phyloP scores from a whole-genome alignment of 805 yeast genomes.

The Isabelozyma heimii region DNA sequence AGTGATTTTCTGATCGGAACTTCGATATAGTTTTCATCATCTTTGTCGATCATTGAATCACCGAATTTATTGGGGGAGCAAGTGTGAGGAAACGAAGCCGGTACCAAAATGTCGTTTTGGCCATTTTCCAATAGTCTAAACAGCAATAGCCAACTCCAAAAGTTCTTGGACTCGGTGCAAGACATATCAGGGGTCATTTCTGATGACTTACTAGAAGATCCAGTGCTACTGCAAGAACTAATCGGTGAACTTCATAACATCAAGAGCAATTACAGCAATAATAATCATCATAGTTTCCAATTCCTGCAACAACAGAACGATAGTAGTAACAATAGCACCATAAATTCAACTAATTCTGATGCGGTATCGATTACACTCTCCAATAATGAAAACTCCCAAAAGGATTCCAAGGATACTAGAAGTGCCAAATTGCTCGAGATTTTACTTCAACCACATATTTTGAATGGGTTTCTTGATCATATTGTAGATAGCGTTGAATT shows the following conservation, averaged over 20 bases:
- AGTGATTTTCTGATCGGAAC: background rate
- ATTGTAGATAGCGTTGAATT: slow-evolving; percentile 52
- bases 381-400: slow-evolving; percentile 22
- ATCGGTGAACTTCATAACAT: slow-evolving; percentile 35
- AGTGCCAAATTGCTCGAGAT: slow-evolving; percentile 67
- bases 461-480: slow-evolving; percentile 65
- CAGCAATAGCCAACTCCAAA: slow-evolving; percentile 37
- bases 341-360: slow-evolving; percentile 18
- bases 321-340: slow-evolving; percentile 6
- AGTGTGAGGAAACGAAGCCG: background rate
- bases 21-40: background rate
- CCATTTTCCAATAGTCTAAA: slow-evolving; percentile 39
- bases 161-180: slow-evolving; percentile 35
- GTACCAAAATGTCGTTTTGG: slow-evolving; percentile 41
- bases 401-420: slow-evolving; percentile 29
- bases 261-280: slow-evolving; percentile 32
- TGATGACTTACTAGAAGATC: slow-evolving; percentile 31
- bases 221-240: slow-evolving; percentile 34
- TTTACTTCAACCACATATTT: slow-evolving; percentile 72
- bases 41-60: background rate
- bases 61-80: background rate
- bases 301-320: slow-evolving; percentile 20
- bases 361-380: slow-evolving; percentile 33
- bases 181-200: slow-evolving; percentile 30
- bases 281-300: slow-evolving; percentile 22